Evolutionary conservation across 768 basidiomycete species (phyloP).

Genomic region (Mycena venus): DNA sequence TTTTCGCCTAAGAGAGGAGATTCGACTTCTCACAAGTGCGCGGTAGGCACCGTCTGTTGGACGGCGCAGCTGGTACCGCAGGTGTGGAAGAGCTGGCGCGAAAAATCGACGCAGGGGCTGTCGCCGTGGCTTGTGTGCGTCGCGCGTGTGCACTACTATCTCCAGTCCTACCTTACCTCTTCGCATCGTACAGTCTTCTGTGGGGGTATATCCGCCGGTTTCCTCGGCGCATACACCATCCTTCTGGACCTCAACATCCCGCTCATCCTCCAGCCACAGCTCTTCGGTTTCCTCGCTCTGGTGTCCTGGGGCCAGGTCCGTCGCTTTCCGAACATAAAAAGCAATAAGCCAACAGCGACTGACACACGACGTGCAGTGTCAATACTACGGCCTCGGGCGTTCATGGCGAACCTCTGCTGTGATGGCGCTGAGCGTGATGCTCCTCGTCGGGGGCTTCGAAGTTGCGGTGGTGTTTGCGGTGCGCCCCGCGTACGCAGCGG

Average conservation of each 20-base stretch:
- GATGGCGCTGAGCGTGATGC: constrained; percentile 54
- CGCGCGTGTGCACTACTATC: too few relatives aligned
- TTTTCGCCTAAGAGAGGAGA: not conserved
- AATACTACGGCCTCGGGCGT: constrained; percentile 68
- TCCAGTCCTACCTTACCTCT: not conserved
- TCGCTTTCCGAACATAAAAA: not conserved
- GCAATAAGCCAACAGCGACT: not conserved
- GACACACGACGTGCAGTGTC: too few relatives aligned
- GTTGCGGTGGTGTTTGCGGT: constrained; percentile 71
- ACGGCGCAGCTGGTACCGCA: constrained; percentile 78
- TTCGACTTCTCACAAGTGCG: too few relatives aligned
- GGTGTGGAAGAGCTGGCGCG: constrained; percentile 78
- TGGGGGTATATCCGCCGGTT: constrained; percentile 73
- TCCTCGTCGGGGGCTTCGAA: constrained; percentile 71
- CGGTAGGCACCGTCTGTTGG: constrained; percentile 79
- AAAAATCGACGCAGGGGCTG: constrained; percentile 77
- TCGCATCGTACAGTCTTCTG: constrained; percentile 63
- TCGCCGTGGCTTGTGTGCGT: constrained; percentile 76
- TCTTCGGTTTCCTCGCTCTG: constrained; percentile 72
- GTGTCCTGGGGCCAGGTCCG: constrained; percentile 77
- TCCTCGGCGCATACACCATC: constrained; percentile 78
- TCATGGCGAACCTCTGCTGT: constrained; percentile 49
- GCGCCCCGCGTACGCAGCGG: constrained; percentile 54
- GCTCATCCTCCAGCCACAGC: constrained; percentile 75
- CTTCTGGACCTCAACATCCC: constrained; percentile 79